These are phyloP conservation scores for Picea glauca DNA, from an alignment of 75 land plant genomes.

Conservation along the genomic window DNA sequence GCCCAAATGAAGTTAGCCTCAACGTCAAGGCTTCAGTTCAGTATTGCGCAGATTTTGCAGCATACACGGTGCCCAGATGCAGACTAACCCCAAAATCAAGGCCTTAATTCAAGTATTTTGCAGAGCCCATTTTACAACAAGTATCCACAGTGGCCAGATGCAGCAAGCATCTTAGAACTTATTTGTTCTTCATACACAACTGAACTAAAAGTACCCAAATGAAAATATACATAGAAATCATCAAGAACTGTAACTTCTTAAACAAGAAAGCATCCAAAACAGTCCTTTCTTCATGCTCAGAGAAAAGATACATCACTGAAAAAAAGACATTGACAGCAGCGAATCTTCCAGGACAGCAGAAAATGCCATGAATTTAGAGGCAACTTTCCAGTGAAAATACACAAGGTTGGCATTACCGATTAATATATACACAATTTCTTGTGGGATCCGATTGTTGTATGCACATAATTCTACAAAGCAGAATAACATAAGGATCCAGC, in stretches of 20 bases:
- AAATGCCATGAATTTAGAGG: neutral
- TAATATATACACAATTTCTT: neutral
- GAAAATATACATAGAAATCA: neutral
- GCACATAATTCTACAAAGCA: too few relatives aligned
- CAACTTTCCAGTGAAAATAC: neutral
- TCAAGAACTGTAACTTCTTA: neutral
- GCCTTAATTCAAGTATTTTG: neutral
- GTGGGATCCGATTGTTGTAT: too few relatives aligned
- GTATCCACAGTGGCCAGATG: neutral
- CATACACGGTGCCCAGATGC: too few relatives aligned
- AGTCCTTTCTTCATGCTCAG: neutral
- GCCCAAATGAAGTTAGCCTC: too few relatives aligned
- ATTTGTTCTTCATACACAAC: neutral
- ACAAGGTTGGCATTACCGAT: neutral
- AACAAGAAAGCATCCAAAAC: neutral
- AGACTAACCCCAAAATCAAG: slow-evolving; percentile 1
- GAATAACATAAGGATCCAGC: neutral
- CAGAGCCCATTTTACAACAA: neutral
- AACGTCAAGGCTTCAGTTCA: too few relatives aligned
- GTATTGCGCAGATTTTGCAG: too few relatives aligned
- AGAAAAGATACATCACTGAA: too few relatives aligned
- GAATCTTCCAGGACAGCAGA: slow-evolving; percentile 3
- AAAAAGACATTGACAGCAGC: neutral
- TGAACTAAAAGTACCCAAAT: neutral
- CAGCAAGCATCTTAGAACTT: neutral